phyloP scores from a whole-genome alignment of 2,329 filamentous ascomycete species.

The Dothiorella sarmentorum region DNA sequence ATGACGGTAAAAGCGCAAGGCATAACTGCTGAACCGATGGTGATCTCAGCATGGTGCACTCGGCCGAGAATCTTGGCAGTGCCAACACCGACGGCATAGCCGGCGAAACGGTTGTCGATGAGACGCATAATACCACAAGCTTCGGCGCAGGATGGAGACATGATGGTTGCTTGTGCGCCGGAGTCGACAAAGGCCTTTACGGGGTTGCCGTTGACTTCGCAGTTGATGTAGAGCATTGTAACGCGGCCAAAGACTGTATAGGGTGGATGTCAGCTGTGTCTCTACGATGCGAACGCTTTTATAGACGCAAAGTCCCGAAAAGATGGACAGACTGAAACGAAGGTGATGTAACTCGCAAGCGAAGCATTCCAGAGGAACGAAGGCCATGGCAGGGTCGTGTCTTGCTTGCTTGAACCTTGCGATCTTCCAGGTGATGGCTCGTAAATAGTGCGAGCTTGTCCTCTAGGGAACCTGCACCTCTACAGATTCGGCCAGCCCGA shows the following conservation, averaged over 20 bases:
- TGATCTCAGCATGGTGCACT: slow-evolving; percentile 92
- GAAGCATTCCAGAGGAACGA: slow-evolving; percentile 9
- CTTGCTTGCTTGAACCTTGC: slow-evolving; percentile 11
- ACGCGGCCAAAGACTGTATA: slow-evolving; percentile 82
- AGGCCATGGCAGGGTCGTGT: slow-evolving; percentile 5
- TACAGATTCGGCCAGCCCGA: slow-evolving; percentile 13
- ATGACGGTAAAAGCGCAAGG: slow-evolving; percentile 98
- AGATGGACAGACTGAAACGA: slow-evolving; percentile 13
- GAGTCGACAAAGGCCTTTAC: slow-evolving; percentile 98
- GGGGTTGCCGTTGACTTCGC: slow-evolving; percentile 87
- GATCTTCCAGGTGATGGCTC: neutral
- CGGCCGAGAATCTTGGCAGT: slow-evolving; percentile 92
- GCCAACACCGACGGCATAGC: slow-evolving; percentile 88
- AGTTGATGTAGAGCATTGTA: slow-evolving; percentile 93
- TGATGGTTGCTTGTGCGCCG: slow-evolving; percentile 95
- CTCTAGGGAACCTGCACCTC: slow-evolving; percentile 9
- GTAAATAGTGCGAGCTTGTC: slow-evolving; percentile 10
- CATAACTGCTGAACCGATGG: slow-evolving; percentile 81
- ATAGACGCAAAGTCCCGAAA: slow-evolving; percentile 7
- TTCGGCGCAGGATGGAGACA: slow-evolving; percentile 91
- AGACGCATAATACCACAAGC: slow-evolving; percentile 94
- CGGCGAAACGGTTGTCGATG: slow-evolving; percentile 86
- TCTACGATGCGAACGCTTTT: slow-evolving; percentile 19
- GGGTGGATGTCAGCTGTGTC: neutral
- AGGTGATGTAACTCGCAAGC: slow-evolving; percentile 5